Percentiles rank a stretch among this genome's conserved stretches.
Evolutionary conservation across 805 yeast species (phyloP).

Genomic region (Brettanomyces anomalus): DNA sequence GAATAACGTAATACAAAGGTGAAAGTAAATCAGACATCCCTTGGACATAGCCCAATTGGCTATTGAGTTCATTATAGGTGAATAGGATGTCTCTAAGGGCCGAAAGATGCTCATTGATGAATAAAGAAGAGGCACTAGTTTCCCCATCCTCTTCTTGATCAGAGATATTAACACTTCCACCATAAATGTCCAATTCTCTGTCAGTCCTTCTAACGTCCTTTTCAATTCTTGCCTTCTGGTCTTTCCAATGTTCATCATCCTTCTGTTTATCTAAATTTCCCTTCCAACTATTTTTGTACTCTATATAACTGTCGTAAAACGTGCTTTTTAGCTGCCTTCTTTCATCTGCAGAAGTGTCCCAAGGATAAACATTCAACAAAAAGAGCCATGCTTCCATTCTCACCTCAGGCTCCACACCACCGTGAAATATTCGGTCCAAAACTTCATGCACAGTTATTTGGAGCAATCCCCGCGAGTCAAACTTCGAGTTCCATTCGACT

Average conservation of each 20-base stretch:
- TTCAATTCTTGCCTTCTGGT: conserved; percentile 82
- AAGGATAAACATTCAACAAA: conserved; percentile 73
- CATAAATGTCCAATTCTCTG: conserved; percentile 60
- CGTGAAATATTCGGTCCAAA: conserved; percentile 79
- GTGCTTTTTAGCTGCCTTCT: conserved; percentile 50
- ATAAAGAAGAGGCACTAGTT: conserved; percentile 51
- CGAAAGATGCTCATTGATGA: conserved; percentile 68
- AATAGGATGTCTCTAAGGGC: conserved; percentile 68
- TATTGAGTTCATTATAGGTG: conserved; percentile 79
- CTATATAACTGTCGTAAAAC: conserved; percentile 38
- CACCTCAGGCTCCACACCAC: conserved; percentile 57
- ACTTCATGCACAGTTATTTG: conserved; percentile 69
- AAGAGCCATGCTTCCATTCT: conserved; percentile 82
- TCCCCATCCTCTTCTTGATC: conserved; percentile 25
- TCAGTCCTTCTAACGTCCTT: conserved; percentile 93
- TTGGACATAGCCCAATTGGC: conserved; percentile 87
- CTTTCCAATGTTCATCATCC: conserved; percentile 69
- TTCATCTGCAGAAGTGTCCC: conserved; percentile 74
- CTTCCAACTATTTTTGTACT: conserved; percentile 65
- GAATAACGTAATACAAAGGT: conserved; percentile 59
- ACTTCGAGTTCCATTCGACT: conserved; percentile 78
- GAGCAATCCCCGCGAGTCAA: conserved; percentile 71
- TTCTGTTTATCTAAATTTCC: conserved; percentile 43
- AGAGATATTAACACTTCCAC: conserved; percentile 23
- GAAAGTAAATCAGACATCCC: conserved; percentile 95